These are phyloP conservation scores for Kuraishia molischiana DNA, from an alignment of 805 yeast species.

Conservation along the genomic window DNA sequence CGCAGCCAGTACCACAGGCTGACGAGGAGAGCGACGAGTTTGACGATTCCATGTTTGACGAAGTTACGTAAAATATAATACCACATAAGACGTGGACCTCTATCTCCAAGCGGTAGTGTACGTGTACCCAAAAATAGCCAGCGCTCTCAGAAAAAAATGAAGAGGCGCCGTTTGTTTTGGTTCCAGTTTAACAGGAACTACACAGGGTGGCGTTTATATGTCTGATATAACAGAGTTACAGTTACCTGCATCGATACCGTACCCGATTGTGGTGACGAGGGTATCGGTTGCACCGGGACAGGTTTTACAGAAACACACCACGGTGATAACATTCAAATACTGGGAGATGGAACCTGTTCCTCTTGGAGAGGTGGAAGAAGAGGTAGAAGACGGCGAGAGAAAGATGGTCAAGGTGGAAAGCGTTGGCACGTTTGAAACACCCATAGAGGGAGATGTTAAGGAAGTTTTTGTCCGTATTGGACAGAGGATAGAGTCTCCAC, in stretches of 20 bases:
- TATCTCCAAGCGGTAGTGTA: too few species aligned
- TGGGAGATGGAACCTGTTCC: constrained; percentile 57
- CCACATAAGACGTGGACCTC: too few species aligned
- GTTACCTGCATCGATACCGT: constrained; percentile 55
- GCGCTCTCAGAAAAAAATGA: too few species aligned
- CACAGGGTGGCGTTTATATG: too few species aligned
- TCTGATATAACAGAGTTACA: constrained; percentile 33
- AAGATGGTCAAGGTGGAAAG: constrained; percentile 47
- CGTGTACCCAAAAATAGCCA: too few species aligned
- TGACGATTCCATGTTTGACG: constrained; percentile 18
- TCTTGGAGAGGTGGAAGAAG: constrained; percentile 26
- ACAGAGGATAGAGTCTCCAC: constrained; percentile 46
- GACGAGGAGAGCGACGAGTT: constrained; percentile 8
- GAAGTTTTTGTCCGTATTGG: constrained; percentile 41
- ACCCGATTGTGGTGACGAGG: constrained; percentile 55
- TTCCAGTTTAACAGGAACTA: too few species aligned
- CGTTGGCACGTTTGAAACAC: constrained; percentile 73
- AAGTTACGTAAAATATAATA: constrained; percentile 1
- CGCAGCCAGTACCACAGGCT: too few species aligned
- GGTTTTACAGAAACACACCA: constrained; percentile 36
- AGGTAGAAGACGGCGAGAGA: constrained; percentile 18
- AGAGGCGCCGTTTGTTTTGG: too few species aligned
- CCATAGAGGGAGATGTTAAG: constrained; percentile 62
- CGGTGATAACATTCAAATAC: constrained; percentile 53
- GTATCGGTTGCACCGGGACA: constrained; percentile 36